Evolutionary conservation across 2,329 filamentous ascomycete genomes (phyloP).

Genomic region (Clonostachys byssicola): DNA sequence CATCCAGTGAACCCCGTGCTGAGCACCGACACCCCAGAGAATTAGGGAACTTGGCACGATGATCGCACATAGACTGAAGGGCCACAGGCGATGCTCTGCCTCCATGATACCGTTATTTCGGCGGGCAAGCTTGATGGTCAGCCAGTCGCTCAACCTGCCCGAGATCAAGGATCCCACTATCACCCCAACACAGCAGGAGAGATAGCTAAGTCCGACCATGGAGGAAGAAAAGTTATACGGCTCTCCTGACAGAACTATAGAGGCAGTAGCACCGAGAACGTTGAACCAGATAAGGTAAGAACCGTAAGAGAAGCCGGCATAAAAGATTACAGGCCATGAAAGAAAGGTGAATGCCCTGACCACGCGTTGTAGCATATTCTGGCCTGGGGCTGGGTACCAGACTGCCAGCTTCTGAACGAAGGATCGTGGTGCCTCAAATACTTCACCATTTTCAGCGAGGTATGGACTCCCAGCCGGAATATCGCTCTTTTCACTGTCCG

Average conservation of each 20-base stretch:
- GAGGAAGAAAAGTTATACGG: conserved; percentile 18
- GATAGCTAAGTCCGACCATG: conserved; percentile 1
- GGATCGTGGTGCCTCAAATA: no score
- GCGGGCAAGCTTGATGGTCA: conserved; percentile 29
- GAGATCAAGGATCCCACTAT: conserved; percentile 11
- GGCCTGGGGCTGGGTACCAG: no score
- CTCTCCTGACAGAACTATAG: conserved; percentile 17
- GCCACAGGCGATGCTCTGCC: conserved; percentile 35
- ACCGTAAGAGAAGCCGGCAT: conserved; percentile 34
- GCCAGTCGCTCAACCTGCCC: conserved; percentile 28
- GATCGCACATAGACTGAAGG: conserved; percentile 22
- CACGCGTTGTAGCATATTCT: conserved; percentile 10
- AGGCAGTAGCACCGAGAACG: conserved; percentile 8
- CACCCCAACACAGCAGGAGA: conserved; percentile 1
- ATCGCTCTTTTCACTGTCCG: no score
- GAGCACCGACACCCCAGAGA: conserved; percentile 27
- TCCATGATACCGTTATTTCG: conserved; percentile 34
- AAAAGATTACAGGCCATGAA: conserved; percentile 35
- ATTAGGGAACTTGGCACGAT: conserved; percentile 18
- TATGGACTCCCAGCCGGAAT: no score
- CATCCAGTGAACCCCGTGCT: conserved; percentile 32
- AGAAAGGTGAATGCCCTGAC: conserved; percentile 34
- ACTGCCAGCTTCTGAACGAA: no score
- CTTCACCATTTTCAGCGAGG: no score
- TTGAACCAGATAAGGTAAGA: conserved; percentile 24